phyloP scores from a whole-genome alignment of 352 stramenopile species.

The Globisporangium mamillatum region DNA sequence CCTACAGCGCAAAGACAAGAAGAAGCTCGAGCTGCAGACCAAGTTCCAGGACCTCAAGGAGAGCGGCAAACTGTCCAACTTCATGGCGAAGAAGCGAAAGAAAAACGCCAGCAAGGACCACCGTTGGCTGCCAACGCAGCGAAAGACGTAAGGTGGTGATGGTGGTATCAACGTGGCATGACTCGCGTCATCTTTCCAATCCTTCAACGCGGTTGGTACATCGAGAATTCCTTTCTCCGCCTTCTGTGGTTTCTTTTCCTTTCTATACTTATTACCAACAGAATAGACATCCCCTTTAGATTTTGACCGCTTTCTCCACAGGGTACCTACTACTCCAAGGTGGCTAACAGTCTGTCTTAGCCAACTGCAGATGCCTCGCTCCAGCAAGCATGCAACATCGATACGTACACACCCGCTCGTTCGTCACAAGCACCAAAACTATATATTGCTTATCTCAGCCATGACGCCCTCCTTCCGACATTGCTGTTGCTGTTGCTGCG shows the following conservation, averaged over 20 bases:
- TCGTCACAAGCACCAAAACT: not conserved
- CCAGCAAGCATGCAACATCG: not conserved
- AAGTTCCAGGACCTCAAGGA: conserved; percentile 91
- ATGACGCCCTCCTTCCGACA: not conserved
- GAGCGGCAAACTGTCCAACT: conserved; percentile 87
- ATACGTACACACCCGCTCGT: not conserved
- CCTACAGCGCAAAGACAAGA: conserved; percentile 87
- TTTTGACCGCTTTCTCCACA: not conserved
- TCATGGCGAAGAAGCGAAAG: conserved; percentile 93
- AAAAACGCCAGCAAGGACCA: conserved; percentile 93
- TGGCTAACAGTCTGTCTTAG: not conserved
- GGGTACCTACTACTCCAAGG: not conserved
- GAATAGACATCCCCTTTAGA: conserved; percentile 9
- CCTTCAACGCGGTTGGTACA: not conserved
- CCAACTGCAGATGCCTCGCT: not conserved
- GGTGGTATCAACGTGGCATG: not conserved
- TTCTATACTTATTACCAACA: conserved; percentile 12
- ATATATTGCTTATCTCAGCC: not conserved
- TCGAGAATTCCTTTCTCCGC: not conserved
- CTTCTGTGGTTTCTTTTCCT: not conserved
- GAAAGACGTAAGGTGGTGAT: conserved; percentile 37
- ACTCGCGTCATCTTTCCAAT: not conserved
- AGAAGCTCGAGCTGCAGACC: conserved; percentile 86
- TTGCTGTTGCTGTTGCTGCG: not conserved
- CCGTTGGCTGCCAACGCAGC: conserved; percentile 85